Evolutionary conservation across 257 asterid species (phyloP), one percentile per base, ranked within the genome.

Genomic region (Coffea canephora): DNA sequence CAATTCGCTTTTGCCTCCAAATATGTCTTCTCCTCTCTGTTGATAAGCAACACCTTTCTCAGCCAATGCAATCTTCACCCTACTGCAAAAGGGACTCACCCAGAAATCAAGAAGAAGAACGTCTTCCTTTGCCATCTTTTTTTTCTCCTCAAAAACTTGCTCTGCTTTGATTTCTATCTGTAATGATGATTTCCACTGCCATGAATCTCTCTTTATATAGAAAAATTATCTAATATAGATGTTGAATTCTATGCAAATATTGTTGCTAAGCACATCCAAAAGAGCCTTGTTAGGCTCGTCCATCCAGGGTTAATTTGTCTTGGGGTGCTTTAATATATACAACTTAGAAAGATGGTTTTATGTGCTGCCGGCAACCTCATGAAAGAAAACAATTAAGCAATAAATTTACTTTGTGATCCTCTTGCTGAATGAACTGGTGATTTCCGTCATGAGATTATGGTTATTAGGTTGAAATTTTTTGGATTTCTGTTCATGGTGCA

Each of bases 41-140:
- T 84, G 89, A 65, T 86, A 91, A 54, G 83, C 82, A 80, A 93
- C 61, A 12, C 92, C 95, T 83, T 93, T 91, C 87, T 90, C 94
- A 27, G 87, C 86, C 79, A 91, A 55, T 1, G 94, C 94, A 23
- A 93, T 77, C 77, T 86, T 87, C 15, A 75, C 97, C 80, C 91
- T 89, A 25, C 50, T 66, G 10, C 83, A 87, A 72, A 89, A 93
- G 5, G 98, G 97, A 75, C 96, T 91, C n/a, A 23, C 85, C 89
- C 88, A 81, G 66, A 88, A 91, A 85, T 90, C 91, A 86, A 93
- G 78, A 61, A 93, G 81, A 74, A 85, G 82, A 31, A 93, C 77
- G 9, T 81, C 90, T 45, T 86, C 89, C 0, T 82, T 77, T 48
- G 88, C 84, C 96, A 91, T 93, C 61, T 72, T 79, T 66, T 62